phyloP scores from a whole-genome alignment of 208 protist species.

The Leishmania turanica region DNA sequence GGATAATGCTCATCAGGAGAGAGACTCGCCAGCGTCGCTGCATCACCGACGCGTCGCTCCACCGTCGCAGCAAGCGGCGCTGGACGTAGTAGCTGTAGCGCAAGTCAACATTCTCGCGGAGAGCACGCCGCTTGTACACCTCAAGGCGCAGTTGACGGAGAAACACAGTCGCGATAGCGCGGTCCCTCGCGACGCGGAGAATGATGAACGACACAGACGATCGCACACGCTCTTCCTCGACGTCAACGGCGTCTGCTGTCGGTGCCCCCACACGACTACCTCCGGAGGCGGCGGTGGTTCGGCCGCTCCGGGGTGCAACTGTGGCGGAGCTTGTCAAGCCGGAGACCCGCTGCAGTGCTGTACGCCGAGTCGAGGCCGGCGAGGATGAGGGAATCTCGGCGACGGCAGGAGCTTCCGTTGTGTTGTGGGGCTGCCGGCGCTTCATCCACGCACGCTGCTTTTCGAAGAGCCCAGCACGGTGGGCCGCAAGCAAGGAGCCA shows the following conservation, averaged over 20 bases:
- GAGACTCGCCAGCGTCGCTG: neutral
- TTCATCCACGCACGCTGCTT: constrained; percentile 26
- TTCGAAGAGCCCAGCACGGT: constrained; percentile 21
- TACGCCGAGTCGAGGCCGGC: constrained; percentile 8
- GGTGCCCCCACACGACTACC: neutral
- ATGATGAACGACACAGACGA: constrained; percentile 71
- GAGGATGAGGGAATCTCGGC: neutral
- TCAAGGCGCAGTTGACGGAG: constrained; percentile 63
- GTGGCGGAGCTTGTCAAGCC: neutral
- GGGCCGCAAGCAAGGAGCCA: constrained; percentile 24
- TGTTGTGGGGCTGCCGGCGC: neutral
- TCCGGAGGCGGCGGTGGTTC: neutral
- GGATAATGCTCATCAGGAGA: constrained; percentile 13
- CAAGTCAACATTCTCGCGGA: constrained; percentile 46
- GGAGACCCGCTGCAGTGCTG: constrained; percentile 25
- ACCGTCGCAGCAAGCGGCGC: constrained; percentile 46
- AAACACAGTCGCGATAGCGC: constrained; percentile 60
- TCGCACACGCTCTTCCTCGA: constrained; percentile 6
- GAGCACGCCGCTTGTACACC: constrained; percentile 26
- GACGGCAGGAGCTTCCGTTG: neutral
- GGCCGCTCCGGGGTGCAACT: neutral
- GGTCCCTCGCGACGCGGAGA: constrained; percentile 51
- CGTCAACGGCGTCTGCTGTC: neutral
- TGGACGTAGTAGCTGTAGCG: constrained; percentile 66
- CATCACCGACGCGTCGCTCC: constrained; percentile 16